Conservation (phyloP, 306 rosid genomes). For the Neltuma alba region DNA sequence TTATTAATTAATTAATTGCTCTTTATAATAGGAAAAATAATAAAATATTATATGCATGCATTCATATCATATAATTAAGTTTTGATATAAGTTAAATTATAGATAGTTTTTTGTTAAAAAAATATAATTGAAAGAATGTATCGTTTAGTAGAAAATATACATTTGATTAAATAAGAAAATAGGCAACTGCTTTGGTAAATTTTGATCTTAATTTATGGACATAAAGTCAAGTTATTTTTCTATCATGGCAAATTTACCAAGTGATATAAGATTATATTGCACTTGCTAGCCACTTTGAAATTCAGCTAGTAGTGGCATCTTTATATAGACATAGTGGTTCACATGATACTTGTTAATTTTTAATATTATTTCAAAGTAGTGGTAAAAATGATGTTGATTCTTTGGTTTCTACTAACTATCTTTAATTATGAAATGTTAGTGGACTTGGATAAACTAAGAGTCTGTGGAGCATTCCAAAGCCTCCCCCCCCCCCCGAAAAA, state of each 20-base stretch:
- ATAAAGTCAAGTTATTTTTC: background rate
- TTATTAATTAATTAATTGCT: no score
- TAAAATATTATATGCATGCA: background rate
- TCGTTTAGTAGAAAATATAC: slow-evolving; percentile 12
- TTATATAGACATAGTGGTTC: background rate
- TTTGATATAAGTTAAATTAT: no score
- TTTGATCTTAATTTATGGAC: background rate
- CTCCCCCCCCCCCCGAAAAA: no score
- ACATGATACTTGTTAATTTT: background rate
- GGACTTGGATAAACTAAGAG: background rate
- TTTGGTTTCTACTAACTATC: background rate
- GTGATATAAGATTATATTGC: background rate
- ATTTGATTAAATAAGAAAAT: slow-evolving; percentile 7
- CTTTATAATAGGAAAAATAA: no score
- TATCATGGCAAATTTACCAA: background rate
- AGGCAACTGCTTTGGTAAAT: slow-evolving; percentile 6
- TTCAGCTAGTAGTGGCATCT: background rate
- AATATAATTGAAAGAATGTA: no score
- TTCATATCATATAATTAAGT: background rate
- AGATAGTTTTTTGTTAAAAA: no score
- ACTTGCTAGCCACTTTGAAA: background rate
- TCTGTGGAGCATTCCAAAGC: background rate
- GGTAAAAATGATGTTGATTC: background rate
- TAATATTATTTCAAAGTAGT: background rate
- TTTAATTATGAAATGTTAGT: background rate